Conservation (phyloP, 768 basidiomycete species). For the Phanerochaete sordida region DNA sequence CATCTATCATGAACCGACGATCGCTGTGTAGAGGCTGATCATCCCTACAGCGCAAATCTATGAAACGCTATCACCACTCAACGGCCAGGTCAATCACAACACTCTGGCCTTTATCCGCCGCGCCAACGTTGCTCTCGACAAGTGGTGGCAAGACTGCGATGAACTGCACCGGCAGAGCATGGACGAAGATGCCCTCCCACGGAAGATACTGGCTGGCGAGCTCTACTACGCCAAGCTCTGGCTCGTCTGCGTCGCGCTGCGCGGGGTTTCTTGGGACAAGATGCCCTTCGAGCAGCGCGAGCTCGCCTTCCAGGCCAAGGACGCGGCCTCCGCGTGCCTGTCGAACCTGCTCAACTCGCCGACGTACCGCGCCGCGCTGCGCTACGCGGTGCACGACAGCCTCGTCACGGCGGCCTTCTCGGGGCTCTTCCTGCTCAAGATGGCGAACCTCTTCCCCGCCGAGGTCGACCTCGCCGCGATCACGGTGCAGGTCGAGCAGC, state of each 20-base stretch:
- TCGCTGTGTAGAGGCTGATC: not conserved
- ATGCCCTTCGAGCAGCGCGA: slow-evolving; percentile 95
- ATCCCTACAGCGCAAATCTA: slow-evolving; percentile 79
- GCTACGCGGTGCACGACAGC: slow-evolving; percentile 91
- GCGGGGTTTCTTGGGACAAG: slow-evolving; percentile 93
- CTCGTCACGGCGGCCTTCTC: slow-evolving; percentile 91
- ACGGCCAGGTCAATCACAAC: slow-evolving; percentile 81
- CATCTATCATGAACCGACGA: not conserved
- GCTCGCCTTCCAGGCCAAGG: slow-evolving; percentile 92
- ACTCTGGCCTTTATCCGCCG: slow-evolving; percentile 86
- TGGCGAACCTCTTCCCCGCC: slow-evolving; percentile 88
- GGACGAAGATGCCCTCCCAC: slow-evolving; percentile 81
- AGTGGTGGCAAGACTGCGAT: slow-evolving; percentile 90
- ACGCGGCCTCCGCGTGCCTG: slow-evolving; percentile 83
- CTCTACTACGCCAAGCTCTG: slow-evolving; percentile 92
- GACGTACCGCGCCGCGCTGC: slow-evolving; percentile 81
- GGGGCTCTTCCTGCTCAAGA: slow-evolving; percentile 87
- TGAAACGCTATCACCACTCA: slow-evolving; percentile 81
- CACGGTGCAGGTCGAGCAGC: slow-evolving; percentile 82
- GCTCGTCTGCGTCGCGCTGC: slow-evolving; percentile 89
- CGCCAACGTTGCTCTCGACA: slow-evolving; percentile 81
- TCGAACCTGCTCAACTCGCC: slow-evolving; percentile 79
- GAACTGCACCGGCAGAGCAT: slow-evolving; percentile 77
- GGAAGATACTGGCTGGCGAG: slow-evolving; percentile 86
- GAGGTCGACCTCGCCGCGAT: slow-evolving; percentile 78